These are phyloP conservation scores for Articulospora tetracladia DNA, from an alignment of 495 filamentous ascomycete genomes.

Conservation along the genomic window DNA sequence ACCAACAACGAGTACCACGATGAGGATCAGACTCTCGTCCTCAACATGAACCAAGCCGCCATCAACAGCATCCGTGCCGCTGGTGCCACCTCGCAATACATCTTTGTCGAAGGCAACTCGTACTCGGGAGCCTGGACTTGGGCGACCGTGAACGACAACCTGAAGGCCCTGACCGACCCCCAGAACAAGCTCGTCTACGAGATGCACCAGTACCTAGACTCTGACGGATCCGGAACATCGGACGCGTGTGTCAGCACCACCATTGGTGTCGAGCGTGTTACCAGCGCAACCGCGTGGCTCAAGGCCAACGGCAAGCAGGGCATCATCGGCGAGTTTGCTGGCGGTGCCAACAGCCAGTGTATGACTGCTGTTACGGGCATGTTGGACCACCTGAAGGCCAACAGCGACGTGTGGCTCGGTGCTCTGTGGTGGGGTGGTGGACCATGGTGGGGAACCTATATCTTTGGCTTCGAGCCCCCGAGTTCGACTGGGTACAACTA, in stretches of 20 bases:
- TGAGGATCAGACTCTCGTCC: conserved; percentile 43
- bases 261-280: conserved; percentile 58
- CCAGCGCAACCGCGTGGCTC: conserved; percentile 64
- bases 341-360: conserved; percentile 61
- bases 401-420: conserved; percentile 67
- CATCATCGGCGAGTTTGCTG: conserved; percentile 70
- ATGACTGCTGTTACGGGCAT: conserved; percentile 60
- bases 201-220: conserved; percentile 54
- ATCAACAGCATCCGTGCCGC: conserved; percentile 56
- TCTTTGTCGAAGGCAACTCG: conserved; percentile 57
- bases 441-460: conserved; percentile 16
- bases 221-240: conserved; percentile 53
- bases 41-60: conserved; percentile 56
- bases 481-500: conserved; percentile 7
- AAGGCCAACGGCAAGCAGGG: conserved; percentile 61
- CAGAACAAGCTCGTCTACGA: conserved; percentile 38
- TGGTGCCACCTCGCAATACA: conserved; percentile 59
- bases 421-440: conserved; percentile 59
- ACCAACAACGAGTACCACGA: conserved; percentile 65
- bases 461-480: conserved; percentile 12
- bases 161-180: conserved; percentile 51
- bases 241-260: conserved; percentile 49
- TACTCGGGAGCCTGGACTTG: conserved; percentile 21
- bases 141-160: conserved; percentile 33
- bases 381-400: conserved; percentile 53